Conservation (phyloP, 1,284 basidiomycete species). For the Fomitopsis schrenkii region DNA sequence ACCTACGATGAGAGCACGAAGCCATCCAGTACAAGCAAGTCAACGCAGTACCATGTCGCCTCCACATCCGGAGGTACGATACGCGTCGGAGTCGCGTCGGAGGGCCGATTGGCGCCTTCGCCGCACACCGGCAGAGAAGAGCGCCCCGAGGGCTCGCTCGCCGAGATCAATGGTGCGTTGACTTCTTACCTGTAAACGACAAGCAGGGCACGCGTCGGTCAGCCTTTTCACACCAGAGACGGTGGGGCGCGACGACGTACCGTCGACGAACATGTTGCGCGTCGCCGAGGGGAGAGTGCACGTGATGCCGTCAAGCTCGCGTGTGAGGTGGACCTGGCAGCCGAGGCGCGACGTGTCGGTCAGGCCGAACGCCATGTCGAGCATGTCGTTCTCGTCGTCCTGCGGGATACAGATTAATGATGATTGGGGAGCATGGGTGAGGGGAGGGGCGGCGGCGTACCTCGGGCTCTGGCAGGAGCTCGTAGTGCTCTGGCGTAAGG, state of each 20-base stretch:
- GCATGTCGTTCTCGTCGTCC: conserved; percentile 98
- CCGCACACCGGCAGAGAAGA: too few relatives aligned
- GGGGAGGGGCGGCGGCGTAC: conserved; percentile 6
- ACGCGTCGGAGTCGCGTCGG: neutral
- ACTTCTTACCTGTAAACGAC: conserved; percentile 35
- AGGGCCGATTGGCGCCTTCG: too few relatives aligned
- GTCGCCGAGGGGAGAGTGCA: conserved; percentile 91
- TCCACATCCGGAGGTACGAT: neutral
- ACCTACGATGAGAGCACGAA: too few relatives aligned
- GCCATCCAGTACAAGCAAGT: too few relatives aligned
- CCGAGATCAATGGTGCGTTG: conserved; percentile 38
- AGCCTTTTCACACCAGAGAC: neutral
- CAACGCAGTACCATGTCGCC: too few relatives aligned
- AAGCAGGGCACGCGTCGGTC: too few relatives aligned
- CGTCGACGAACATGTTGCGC: conserved; percentile 96
- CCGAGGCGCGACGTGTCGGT: conserved; percentile 88
- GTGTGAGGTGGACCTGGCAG: conserved; percentile 83
- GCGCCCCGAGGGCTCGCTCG: too few relatives aligned
- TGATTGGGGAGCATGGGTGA: neutral
- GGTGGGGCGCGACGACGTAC: conserved; percentile 36
- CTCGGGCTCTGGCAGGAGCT: conserved; percentile 85
- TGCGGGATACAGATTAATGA: conserved; percentile 4
- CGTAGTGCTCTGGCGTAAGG: conserved; percentile 79
- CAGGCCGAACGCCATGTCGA: conserved; percentile 96
- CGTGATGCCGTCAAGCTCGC: conserved; percentile 82